Conservation (phyloP, 805 yeast species). For the Candida sphagnicola region DNA sequence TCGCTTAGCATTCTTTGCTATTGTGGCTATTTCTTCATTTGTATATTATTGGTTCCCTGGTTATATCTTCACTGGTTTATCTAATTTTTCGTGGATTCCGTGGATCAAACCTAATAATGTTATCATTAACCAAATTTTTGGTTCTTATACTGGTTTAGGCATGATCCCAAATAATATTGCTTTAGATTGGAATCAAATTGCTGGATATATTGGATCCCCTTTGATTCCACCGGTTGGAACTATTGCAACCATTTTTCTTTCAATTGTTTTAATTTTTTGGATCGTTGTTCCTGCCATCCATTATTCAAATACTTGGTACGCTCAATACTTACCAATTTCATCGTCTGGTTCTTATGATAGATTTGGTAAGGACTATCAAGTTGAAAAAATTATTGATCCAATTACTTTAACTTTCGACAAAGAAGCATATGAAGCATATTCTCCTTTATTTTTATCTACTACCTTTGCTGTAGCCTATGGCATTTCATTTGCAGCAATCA, state of each 20-base stretch:
- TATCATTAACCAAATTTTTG: conserved; percentile 62
- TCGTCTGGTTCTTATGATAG: conserved; percentile 47
- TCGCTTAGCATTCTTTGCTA: conserved; percentile 45
- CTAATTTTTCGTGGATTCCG: conserved; percentile 58
- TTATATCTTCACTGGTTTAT: conserved; percentile 54
- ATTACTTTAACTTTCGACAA: conserved; percentile 39
- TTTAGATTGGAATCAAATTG: conserved; percentile 66
- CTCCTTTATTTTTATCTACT: conserved; percentile 60
- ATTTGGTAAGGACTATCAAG: conserved; percentile 47
- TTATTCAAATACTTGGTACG: conserved; percentile 54
- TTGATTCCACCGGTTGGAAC: conserved; percentile 57
- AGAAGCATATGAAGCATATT: conserved; percentile 50
- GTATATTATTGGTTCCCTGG: conserved; percentile 61
- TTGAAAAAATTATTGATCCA: conserved; percentile 41
- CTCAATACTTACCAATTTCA: conserved; percentile 54
- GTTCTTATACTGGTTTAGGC: conserved; percentile 59
- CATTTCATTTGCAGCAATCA: conserved; percentile 53
- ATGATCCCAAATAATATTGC: conserved; percentile 61
- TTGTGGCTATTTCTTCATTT: conserved; percentile 37
- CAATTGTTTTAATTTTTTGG: conserved; percentile 44
- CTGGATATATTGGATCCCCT: conserved; percentile 57
- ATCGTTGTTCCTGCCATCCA: conserved; percentile 54
- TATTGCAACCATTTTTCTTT: conserved; percentile 40
- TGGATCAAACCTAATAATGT: conserved; percentile 63
- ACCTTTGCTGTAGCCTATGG: conserved; percentile 59